Conservation (phyloP, 352 stramenopile species). For the Pythium myriotylum region DNA sequence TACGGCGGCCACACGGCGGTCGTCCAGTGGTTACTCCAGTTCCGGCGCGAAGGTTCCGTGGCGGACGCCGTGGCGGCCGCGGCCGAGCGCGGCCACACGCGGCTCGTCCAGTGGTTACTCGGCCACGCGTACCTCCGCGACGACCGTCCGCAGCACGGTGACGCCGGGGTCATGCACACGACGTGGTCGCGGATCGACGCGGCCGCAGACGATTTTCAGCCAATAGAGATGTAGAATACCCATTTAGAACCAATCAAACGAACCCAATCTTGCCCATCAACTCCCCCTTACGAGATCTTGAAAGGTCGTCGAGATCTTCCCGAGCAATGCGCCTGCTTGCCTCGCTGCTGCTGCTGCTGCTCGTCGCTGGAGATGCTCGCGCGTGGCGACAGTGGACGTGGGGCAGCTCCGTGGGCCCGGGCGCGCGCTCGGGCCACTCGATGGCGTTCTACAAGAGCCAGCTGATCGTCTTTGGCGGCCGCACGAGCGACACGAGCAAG, state of each 20-base stretch:
- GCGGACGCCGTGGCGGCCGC: slow-evolving; percentile 29
- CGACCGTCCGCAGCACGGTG: not conserved
- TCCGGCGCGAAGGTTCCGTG: slow-evolving; percentile 36
- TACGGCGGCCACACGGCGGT: slow-evolving; percentile 38
- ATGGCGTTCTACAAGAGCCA: slow-evolving; percentile 83
- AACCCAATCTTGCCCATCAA: not conserved
- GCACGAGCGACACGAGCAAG: slow-evolving; percentile 87
- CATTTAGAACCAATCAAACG: slow-evolving; percentile 13
- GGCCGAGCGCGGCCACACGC: slow-evolving; percentile 12
- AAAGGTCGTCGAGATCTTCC: slow-evolving; percentile 6
- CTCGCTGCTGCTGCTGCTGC: slow-evolving; percentile 3
- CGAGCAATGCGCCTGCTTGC: not conserved
- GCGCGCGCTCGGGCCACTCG: slow-evolving; percentile 83
- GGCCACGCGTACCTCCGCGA: slow-evolving; percentile 19
- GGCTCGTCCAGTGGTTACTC: slow-evolving; percentile 24
- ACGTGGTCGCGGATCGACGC: not conserved
- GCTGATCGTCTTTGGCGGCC: slow-evolving; percentile 92
- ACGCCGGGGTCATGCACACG: not conserved
- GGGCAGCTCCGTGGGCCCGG: slow-evolving; percentile 53
- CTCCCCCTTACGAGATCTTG: not conserved
- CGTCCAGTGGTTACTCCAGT: slow-evolving; percentile 50
- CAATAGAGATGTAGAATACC: not conserved
- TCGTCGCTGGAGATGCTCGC: not conserved
- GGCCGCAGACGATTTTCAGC: not conserved
- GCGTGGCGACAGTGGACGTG: slow-evolving; percentile 90